These are phyloP conservation scores for Cercospora sesami DNA, from an alignment of 2,329 filamentous ascomycete species.

Conservation along the genomic window DNA sequence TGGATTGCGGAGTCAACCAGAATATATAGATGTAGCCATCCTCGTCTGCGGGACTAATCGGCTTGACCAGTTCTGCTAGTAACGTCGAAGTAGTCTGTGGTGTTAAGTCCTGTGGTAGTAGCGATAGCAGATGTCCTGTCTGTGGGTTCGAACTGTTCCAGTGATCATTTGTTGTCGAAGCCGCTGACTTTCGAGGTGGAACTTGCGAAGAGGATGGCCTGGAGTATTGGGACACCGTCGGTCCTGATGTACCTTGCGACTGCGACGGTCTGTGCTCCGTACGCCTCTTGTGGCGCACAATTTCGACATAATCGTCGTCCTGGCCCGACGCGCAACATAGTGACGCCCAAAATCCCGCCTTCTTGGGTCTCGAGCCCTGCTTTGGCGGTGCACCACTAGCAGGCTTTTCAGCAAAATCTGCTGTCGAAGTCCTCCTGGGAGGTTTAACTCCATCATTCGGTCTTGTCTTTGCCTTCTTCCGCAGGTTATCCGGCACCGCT, in stretches of 20 bases:
- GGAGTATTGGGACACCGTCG: constrained; percentile 14
- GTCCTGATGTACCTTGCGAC: constrained; percentile 1
- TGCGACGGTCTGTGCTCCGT: constrained; percentile 25
- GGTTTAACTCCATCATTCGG: constrained; percentile 14
- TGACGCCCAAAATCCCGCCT: constrained; percentile 45
- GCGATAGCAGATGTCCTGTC: constrained; percentile 53
- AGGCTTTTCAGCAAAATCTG: constrained; percentile 23
- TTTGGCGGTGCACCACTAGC: constrained; percentile 18
- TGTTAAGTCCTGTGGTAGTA: constrained; percentile 68
- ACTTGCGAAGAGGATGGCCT: constrained; percentile 9
- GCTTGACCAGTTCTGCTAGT: constrained; percentile 74
- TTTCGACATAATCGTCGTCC: constrained; percentile 48
- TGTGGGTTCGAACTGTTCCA: constrained; percentile 31
- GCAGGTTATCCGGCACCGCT: constrained; percentile 15
- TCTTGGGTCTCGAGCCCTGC: constrained; percentile 29
- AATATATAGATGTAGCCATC: constrained; percentile 98
- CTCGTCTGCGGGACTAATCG: constrained; percentile 71
- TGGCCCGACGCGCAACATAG: constrained; percentile 45
- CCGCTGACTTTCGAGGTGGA: constrained; percentile 18
- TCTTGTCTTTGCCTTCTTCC: constrained; percentile 14
- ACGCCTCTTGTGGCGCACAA: constrained; percentile 44
- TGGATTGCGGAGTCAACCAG: constrained; percentile 75
- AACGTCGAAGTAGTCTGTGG: constrained; percentile 69
- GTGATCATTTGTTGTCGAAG: constrained; percentile 16
- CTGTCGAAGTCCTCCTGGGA: constrained; percentile 21